Conservation (phyloP, 768 basidiomycete genomes). For the Amanita subjunquillea region DNA sequence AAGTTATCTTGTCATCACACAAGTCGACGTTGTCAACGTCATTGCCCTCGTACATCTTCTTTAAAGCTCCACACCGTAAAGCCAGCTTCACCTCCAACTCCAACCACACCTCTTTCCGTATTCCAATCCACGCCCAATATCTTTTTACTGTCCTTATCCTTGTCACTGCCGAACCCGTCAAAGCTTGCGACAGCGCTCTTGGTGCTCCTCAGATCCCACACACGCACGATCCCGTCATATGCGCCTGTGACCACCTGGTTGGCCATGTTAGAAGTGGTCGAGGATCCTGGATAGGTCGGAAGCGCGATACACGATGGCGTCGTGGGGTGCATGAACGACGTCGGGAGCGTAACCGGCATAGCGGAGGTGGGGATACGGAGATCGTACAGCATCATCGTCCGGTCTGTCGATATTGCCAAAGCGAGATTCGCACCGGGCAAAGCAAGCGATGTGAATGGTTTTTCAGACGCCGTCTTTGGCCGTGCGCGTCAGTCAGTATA, state of each 20-base stretch:
- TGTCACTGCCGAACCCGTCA: slow-evolving; percentile 23
- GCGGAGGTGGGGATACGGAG: slow-evolving; percentile 33
- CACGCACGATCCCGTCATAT: slow-evolving; percentile 66
- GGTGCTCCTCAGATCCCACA: slow-evolving; percentile 73
- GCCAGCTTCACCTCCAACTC: slow-evolving; percentile 55
- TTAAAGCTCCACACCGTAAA: slow-evolving; percentile 45
- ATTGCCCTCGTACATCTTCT: slow-evolving; percentile 1
- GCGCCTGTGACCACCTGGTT: slow-evolving; percentile 62
- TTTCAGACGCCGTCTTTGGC: slow-evolving; percentile 53
- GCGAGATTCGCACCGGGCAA: slow-evolving; percentile 34
- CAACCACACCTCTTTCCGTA: slow-evolving; percentile 32
- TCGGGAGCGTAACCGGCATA: slow-evolving; percentile 17
- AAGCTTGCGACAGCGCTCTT: slow-evolving; percentile 58
- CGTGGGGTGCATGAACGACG: slow-evolving; percentile 47
- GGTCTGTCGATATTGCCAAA: slow-evolving; percentile 63
- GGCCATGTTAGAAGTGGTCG: slow-evolving; percentile 10
- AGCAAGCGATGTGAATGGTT: slow-evolving; percentile 63
- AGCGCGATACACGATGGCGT: slow-evolving; percentile 52
- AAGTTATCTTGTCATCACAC: too few relatives aligned
- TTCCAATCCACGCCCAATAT: slow-evolving; percentile 52
- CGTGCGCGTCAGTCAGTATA: background rate
- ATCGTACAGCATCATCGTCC: slow-evolving; percentile 65
- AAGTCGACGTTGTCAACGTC: background rate
- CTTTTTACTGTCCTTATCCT: slow-evolving; percentile 42
- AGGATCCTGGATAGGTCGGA: slow-evolving; percentile 9